phyloP scores from a whole-genome alignment of 257 asterid species.

The Nicotiana tomentosiformis region DNA sequence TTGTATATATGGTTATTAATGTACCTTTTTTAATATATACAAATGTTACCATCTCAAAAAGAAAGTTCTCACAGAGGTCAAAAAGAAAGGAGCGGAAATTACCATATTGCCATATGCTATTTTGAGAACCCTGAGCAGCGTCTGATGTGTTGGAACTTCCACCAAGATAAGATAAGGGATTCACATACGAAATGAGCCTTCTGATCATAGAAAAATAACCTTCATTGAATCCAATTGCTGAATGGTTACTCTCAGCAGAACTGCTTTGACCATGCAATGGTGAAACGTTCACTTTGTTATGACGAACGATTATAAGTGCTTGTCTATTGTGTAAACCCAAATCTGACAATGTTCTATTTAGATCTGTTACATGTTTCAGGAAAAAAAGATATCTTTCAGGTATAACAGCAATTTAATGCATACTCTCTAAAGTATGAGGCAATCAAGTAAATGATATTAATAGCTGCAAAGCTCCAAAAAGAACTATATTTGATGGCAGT shows the following conservation, averaged over 20 bases:
- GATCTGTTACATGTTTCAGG: conserved; percentile 39
- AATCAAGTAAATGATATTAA: background rate
- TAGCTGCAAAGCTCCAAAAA: background rate
- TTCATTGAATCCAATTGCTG: conserved; percentile 43
- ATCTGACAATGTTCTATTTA: conserved; percentile 54
- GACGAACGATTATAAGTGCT: conserved; percentile 63
- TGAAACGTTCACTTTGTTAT: conserved; percentile 29
- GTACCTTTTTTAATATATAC: too few relatives aligned
- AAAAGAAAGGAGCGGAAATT: conserved; percentile 16
- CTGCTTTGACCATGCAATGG: conserved; percentile 23
- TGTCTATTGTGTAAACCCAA: conserved; percentile 74
- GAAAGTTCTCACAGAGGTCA: background rate
- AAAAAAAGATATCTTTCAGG: background rate
- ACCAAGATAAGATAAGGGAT: conserved; percentile 68
- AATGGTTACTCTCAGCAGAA: conserved; percentile 25
- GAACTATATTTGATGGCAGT: background rate
- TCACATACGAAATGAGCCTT: conserved; percentile 60
- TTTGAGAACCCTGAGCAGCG: conserved; percentile 43
- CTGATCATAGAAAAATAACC: conserved; percentile 70
- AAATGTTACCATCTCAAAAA: too few relatives aligned
- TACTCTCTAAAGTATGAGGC: background rate
- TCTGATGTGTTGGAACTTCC: conserved; percentile 36
- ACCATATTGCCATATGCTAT: conserved; percentile 55
- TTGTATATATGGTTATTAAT: too few relatives aligned
- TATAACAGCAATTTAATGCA: background rate